Evolutionary conservation across 805 yeast species (phyloP).

Genomic region (Nakazawaea populi): DNA sequence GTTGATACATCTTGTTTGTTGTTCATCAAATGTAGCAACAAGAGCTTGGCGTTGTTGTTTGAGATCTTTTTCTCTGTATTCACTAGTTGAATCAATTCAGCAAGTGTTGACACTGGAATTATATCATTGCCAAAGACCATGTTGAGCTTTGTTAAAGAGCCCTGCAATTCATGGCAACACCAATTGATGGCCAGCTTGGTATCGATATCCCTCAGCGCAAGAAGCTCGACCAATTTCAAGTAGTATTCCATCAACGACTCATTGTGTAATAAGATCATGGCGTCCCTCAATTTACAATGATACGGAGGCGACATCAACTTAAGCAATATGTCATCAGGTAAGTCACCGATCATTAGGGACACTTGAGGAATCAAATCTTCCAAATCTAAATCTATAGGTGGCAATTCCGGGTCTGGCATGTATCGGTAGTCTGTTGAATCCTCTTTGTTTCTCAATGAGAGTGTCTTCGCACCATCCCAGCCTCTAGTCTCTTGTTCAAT

Average conservation of each 20-base stretch:
- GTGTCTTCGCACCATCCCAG: conserved; percentile 79
- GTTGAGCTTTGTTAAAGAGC: conserved; percentile 53
- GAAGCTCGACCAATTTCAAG: conserved; percentile 29
- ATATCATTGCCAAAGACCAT: conserved; percentile 24
- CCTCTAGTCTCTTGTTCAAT: conserved; percentile 67
- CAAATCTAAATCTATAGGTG: conserved; percentile 42
- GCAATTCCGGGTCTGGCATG: conserved; percentile 91
- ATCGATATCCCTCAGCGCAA: conserved; percentile 15
- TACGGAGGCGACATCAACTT: conserved; percentile 43
- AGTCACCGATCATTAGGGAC: conserved; percentile 36
- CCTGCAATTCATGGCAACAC: conserved; percentile 77
- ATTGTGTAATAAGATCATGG: conserved; percentile 56
- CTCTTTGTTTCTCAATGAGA: conserved; percentile 70
- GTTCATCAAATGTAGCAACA: conserved; percentile 57
- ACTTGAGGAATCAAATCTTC: conserved; percentile 36
- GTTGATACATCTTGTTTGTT: conserved; percentile 31
- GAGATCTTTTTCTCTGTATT: conserved; percentile 41
- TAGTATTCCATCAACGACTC: conserved; percentile 48
- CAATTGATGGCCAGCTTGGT: conserved; percentile 58
- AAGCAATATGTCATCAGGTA: conserved; percentile 56
- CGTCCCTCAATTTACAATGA: conserved; percentile 63
- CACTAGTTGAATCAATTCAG: conserved; percentile 50
- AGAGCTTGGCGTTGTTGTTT: conserved; percentile 57
- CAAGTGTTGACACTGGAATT: conserved; percentile 38
- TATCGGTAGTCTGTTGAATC: conserved; percentile 82